phyloP scores from a whole-genome alignment of 169 alveolate species.

The Plasmodium malariae region DNA sequence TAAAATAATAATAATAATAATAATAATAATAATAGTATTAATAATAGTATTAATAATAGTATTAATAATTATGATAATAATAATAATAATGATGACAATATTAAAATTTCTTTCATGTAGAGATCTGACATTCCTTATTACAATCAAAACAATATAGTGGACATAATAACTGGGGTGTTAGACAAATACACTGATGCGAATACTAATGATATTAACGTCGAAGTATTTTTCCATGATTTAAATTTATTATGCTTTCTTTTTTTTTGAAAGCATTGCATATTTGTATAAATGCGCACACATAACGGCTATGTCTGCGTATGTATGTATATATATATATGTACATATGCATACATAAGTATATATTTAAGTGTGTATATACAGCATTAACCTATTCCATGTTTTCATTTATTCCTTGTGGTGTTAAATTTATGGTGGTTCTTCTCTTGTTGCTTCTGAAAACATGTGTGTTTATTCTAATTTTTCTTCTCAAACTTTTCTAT shows the following conservation, averaged over 20 bases:
- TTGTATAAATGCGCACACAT: neutral
- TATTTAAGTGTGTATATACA: no score
- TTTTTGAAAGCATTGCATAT: neutral
- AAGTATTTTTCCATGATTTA: constrained; percentile 13
- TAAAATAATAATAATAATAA: neutral
- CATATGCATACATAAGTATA: no score
- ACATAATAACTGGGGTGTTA: constrained; percentile 66
- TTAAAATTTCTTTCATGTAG: constrained; percentile 10
- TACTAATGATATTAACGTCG: constrained; percentile 67
- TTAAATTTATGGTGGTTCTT: no score
- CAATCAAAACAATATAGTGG: constrained; percentile 69
- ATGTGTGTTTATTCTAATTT: no score
- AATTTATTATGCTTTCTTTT: neutral
- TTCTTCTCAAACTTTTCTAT: no score
- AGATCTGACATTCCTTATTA: constrained; percentile 68
- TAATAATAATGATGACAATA: neutral
- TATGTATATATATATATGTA: neutral
- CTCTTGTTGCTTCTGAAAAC: no score
- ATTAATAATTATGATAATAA: no score
- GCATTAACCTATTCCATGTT: no score
- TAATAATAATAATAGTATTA: no score
- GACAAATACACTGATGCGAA: constrained; percentile 74
- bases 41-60: no score
- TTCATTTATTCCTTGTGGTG: no score
- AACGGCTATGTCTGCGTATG: neutral